These are phyloP conservation scores for Phlebopus sp. DNA, from an alignment of 1,284 basidiomycete genomes.

Conservation along the genomic window DNA sequence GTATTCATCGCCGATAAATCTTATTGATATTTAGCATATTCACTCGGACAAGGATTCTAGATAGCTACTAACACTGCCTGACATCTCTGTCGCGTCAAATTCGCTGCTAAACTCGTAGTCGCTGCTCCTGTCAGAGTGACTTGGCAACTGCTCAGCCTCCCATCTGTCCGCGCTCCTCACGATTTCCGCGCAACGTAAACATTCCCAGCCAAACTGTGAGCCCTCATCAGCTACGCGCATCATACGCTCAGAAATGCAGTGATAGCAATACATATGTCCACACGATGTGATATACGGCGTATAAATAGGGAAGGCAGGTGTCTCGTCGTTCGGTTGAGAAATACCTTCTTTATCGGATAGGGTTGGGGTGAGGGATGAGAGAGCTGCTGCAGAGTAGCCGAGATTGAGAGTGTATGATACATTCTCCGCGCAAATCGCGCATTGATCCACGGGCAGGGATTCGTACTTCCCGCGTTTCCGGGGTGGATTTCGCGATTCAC, in stretches of 20 bases:
- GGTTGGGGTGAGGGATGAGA: conserved; percentile 38
- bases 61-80: conserved; percentile 32
- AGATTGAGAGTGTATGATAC: conserved; percentile 58
- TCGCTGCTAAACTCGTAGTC: conserved; percentile 62
- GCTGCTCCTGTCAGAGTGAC: conserved; percentile 34
- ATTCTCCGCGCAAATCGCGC: conserved; percentile 78
- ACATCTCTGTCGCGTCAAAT: conserved; percentile 36
- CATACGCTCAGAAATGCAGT: conserved; percentile 81
- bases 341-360: conserved; percentile 13
- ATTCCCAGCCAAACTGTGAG: conserved; percentile 69
- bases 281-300: conserved; percentile 76
- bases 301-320: conserved; percentile 58
- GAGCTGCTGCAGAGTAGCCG: conserved; percentile 49
- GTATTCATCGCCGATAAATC: not conserved
- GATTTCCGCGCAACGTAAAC: conserved; percentile 68
- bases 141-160: conserved; percentile 28
- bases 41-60: conserved; percentile 29
- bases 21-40: not conserved
- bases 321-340: conserved; percentile 16
- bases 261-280: conserved; percentile 84
- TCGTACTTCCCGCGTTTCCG: conserved; percentile 59
- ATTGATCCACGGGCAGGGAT: conserved; percentile 62
- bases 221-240: conserved; percentile 68
- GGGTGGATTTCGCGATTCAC: conserved; percentile 8
- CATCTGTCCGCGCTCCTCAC: conserved; percentile 56